Evolutionary conservation across 176 grass and related monocot species (phyloP).

Genomic region (Musa beccarii): DNA sequence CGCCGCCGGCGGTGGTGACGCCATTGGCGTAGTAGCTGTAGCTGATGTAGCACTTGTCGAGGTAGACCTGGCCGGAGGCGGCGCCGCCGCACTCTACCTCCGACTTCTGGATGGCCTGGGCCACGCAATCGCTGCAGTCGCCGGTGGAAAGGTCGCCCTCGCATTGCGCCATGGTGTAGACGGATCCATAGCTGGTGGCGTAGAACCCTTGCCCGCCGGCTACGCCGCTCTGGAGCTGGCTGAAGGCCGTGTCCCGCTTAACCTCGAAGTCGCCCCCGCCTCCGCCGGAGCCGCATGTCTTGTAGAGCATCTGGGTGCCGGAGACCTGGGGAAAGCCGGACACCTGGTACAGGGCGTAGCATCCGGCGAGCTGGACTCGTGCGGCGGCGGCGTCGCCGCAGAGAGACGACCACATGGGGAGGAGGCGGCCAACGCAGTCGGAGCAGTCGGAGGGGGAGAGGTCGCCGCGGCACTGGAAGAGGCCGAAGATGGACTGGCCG

Average conservation of each 20-base stretch:
- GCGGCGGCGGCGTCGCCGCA: constrained; percentile 66
- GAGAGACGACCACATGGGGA: constrained; percentile 50
- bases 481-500: constrained; percentile 44
- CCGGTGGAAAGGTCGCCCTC: constrained; percentile 74
- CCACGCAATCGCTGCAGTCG: constrained; percentile 69
- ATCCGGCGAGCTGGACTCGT: constrained; percentile 77
- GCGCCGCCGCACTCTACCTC: constrained; percentile 90
- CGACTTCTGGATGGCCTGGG: constrained; percentile 81
- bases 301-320: constrained; percentile 85
- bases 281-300: constrained; percentile 58
- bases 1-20: constrained; percentile 35
- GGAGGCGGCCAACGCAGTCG: constrained; percentile 50
- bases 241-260: constrained; percentile 65
- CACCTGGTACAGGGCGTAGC: constrained; percentile 72
- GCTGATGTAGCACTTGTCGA: constrained; percentile 98
- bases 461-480: constrained; percentile 89
- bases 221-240: constrained; percentile 50
- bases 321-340: constrained; percentile 86
- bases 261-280: constrained; percentile 50
- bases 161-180: constrained; percentile 94
- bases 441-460: constrained; percentile 65
- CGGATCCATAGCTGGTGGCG: constrained; percentile 67
- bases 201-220: constrained; percentile 41
- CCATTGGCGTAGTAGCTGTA: constrained; percentile 85
- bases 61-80: constrained; percentile 77